Conservation (phyloP, 345 rosid species). For the Eutrema yunnanense region DNA sequence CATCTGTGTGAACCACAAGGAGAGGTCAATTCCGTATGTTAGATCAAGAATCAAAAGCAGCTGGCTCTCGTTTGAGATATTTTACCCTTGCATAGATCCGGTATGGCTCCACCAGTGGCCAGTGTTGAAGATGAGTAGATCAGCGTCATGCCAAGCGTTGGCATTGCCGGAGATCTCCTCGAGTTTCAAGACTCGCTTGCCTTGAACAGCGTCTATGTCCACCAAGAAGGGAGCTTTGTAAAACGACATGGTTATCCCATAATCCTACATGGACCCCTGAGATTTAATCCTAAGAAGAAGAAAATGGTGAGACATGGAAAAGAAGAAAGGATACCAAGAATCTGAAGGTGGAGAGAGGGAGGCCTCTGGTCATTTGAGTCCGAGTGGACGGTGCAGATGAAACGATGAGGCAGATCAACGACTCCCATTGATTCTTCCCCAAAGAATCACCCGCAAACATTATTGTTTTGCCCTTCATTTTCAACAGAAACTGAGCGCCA, state of each 20-base stretch:
- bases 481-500: constrained; percentile 62
- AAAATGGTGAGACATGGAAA: background rate
- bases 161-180: constrained; percentile 72
- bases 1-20: constrained; percentile 46
- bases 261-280: constrained; percentile 45
- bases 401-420: constrained; percentile 65
- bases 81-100: constrained; percentile 69
- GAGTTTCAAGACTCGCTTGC: constrained; percentile 61
- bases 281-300: no score
- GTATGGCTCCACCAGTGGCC: constrained; percentile 98
- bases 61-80: background rate
- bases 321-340: constrained; percentile 48
- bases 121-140: constrained; percentile 75
- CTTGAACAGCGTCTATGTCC: constrained; percentile 66
- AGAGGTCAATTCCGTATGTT: background rate
- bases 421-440: constrained; percentile 90
- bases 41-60: no score
- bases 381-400: constrained; percentile 48
- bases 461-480: constrained; percentile 64
- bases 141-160: constrained; percentile 57
- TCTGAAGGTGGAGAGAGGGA: constrained; percentile 69
- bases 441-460: constrained; percentile 96
- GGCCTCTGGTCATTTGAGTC: constrained; percentile 61
- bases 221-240: constrained; percentile 84
- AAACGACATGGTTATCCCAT: constrained; percentile 56